Base-by-base conservation (phyloP, 257 asterid species). In the Gynochthodes officinalis region DNA sequence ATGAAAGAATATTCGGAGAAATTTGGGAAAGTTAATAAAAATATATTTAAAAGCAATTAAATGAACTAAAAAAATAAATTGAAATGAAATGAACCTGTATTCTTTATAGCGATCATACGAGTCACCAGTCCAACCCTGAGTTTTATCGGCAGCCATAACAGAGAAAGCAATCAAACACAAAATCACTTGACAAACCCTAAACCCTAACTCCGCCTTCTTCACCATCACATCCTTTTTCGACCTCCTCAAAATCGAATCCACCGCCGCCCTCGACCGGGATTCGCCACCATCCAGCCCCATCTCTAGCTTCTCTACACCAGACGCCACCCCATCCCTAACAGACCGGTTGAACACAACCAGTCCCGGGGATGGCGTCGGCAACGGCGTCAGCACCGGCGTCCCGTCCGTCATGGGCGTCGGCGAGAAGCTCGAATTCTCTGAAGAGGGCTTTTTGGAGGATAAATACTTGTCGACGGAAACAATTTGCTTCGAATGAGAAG, bases 61-160 rank as follows among this genome's bases (percentile, higher is more conserved):
- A 5, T 32, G 5, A 32, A 30, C 11, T 32, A 62, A 19, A 3
- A 1, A 27, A 10, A n/a, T 12, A 71, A 16, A 75, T 9, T 0
- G 33, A 14, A 62, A 66, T 66, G 66, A 30, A 15, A 42, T 5
- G 23, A 78, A 91, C 99, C 97, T 73, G 77, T 91, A 94, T 77
- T 94, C 99, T 43, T 59, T 83, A 77, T 94, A 94, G 32, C 97
- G 96, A 82, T 91, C 96, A 79, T 50, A 94, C 3, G 99, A 94
- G 78, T 94, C 99, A n/a, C 99, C 97, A 72, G 88, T 87, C 99
- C 99, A 94, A 1, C 99, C 99, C 57, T 85, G 84, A 60, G 97
- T 94, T 76, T 79, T 94, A 80, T 94, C 93, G 14, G 99, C 90
- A 25, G 97, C 97, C 99, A 94, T 94, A 46, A 94, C 93, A 1